These are phyloP conservation scores for Kokia cookei DNA, from an alignment of 441 rosid genomes.

Conservation along the genomic window DNA sequence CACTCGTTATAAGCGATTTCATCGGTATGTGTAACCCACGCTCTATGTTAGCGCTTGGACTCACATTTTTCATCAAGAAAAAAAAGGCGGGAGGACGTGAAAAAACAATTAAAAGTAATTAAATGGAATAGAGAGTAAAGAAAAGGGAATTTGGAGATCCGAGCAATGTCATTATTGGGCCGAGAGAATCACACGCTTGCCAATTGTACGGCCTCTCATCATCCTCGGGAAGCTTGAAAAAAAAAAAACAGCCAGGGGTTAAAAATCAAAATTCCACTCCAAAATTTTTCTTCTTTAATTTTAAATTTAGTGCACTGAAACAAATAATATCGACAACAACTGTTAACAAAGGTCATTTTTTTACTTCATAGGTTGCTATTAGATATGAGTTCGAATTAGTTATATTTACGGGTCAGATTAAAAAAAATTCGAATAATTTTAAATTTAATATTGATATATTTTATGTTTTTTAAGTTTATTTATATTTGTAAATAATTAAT, in stretches of 20 bases:
- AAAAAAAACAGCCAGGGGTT: too few relatives aligned
- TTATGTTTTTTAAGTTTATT: fast-evolving
- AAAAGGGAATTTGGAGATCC: not conserved
- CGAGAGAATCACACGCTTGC: not conserved
- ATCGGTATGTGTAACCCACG: not conserved
- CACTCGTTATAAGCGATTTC: not conserved
- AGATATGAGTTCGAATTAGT: too few relatives aligned
- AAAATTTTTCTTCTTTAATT: not conserved
- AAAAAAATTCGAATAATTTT: fast-evolving
- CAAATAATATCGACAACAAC: not conserved
- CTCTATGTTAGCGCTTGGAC: not conserved
- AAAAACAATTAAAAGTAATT: constrained; percentile 12
- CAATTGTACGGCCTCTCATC: constrained; percentile 13
- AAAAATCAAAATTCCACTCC: too few relatives aligned
- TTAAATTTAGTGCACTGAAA: not conserved
- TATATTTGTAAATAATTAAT: fast-evolving
- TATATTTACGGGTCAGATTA: too few relatives aligned
- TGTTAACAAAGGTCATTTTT: too few relatives aligned
- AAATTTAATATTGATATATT: too few relatives aligned
- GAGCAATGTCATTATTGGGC: constrained; percentile 18
- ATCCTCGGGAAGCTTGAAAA: not conserved
- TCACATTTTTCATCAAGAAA: not conserved
- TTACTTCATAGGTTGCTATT: too few relatives aligned
- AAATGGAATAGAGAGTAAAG: not conserved
- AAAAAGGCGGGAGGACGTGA: constrained; percentile 37